These are phyloP conservation scores for Neurospora sp. DNA, from an alignment of 2,329 filamentous ascomycete genomes.

Conservation along the genomic window DNA sequence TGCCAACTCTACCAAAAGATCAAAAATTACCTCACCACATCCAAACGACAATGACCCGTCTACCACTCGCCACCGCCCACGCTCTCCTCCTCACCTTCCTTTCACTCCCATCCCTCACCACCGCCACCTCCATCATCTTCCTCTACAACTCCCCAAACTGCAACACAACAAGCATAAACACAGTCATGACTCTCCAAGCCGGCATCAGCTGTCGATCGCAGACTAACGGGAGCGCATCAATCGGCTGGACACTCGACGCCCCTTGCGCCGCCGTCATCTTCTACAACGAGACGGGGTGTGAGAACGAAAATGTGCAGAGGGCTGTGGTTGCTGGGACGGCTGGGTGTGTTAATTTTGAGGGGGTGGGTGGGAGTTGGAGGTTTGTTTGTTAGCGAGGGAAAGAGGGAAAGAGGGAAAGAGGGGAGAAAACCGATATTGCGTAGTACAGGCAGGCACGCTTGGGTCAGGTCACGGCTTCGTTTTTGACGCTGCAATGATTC, in stretches of 20 bases:
- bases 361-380: background rate
- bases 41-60: background rate
- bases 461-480: background rate
- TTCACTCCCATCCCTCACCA: background rate
- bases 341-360: background rate
- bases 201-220: background rate
- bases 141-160: background rate
- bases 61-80: background rate
- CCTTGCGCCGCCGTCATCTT: background rate
- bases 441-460: background rate
- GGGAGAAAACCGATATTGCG: background rate
- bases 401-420: background rate
- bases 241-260: background rate
- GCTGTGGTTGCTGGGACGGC: background rate
- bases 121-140: background rate
- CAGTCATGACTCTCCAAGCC: background rate
- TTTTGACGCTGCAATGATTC: too few species aligned
- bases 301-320: background rate
- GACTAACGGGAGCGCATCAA: background rate
- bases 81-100: background rate
- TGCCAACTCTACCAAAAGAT: background rate
- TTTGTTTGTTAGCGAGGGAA: background rate
- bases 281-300: background rate
- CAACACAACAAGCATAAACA: background rate
- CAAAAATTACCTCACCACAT: too few species aligned